Evolutionary conservation across 768 basidiomycete species (phyloP).

Genomic region (Agaricus subrufescens): DNA sequence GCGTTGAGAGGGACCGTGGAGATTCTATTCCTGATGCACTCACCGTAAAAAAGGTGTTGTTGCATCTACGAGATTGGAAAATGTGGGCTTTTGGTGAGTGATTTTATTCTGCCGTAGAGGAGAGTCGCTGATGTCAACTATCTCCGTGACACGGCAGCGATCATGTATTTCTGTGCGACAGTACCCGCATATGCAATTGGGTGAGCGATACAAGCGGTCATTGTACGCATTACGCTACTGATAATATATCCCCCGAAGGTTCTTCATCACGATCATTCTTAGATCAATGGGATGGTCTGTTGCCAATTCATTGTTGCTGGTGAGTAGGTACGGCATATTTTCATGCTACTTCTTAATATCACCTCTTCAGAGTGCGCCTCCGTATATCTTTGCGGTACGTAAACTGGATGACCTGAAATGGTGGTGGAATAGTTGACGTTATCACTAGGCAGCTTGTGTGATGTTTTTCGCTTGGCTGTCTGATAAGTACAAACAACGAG

Average conservation of each 20-base stretch:
- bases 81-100: slow-evolving; percentile 40
- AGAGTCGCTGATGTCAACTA: neutral
- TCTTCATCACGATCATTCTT: slow-evolving; percentile 43
- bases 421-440: slow-evolving; percentile 3
- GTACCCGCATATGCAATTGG: slow-evolving; percentile 46
- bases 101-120: neutral
- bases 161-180: slow-evolving; percentile 48
- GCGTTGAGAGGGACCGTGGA: slow-evolving; percentile 46
- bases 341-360: neutral
- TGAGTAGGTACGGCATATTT: slow-evolving; percentile 12
- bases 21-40: slow-evolving; percentile 43
- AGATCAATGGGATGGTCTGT: slow-evolving; percentile 45
- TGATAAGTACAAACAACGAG: slow-evolving; percentile 38
- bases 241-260: slow-evolving; percentile 19
- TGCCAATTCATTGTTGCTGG: slow-evolving; percentile 36
- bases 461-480: slow-evolving; percentile 43
- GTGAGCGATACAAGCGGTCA: slow-evolving; percentile 21
- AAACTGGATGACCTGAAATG: neutral
- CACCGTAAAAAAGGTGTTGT: slow-evolving; percentile 28
- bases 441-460: slow-evolving; percentile 29
- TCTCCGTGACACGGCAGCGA: slow-evolving; percentile 18
- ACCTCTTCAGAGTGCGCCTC: slow-evolving; percentile 37
- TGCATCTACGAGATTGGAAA: slow-evolving; percentile 42
- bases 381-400: slow-evolving; percentile 43
- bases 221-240: slow-evolving; percentile 1